Percentiles rank a stretch among this genome's conserved stretches.
Evolutionary conservation across 1,284 basidiomycete species (phyloP).

Genomic region (Fistulinella cinereoalba): DNA sequence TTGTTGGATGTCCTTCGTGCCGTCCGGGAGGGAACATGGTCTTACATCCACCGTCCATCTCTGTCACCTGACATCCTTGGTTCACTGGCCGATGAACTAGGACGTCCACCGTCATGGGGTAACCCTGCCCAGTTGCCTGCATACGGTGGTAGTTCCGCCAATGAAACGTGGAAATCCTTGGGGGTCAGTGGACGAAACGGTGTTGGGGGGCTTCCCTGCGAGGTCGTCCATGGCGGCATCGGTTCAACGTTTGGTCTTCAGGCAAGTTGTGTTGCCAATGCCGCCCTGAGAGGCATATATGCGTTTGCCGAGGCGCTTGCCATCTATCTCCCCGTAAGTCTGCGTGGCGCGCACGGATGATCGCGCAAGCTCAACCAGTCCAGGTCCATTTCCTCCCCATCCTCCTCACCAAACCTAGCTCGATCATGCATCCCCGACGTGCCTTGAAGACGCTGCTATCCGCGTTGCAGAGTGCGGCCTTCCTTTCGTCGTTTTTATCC

Average conservation of each 20-base stretch:
- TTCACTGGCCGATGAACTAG: conserved; percentile 51
- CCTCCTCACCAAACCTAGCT: conserved; percentile 54
- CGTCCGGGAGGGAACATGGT: conserved; percentile 54
- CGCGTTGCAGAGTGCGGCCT: conserved; percentile 61
- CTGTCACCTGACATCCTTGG: conserved; percentile 39
- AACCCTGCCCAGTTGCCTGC: conserved; percentile 57
- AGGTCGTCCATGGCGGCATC: conserved; percentile 61
- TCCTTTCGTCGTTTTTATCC: conserved; percentile 68
- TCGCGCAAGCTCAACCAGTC: background rate
- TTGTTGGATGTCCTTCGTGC: conserved; percentile 52
- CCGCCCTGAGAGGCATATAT: conserved; percentile 45
- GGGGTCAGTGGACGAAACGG: conserved; percentile 49
- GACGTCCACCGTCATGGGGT: conserved; percentile 60
- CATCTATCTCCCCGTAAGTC: conserved; percentile 66
- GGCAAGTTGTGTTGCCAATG: conserved; percentile 59
- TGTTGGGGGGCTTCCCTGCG: conserved; percentile 70
- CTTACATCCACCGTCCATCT: conserved; percentile 48
- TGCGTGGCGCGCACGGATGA: background rate
- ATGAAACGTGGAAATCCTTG: conserved; percentile 51
- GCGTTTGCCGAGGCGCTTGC: conserved; percentile 61
- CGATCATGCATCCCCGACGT: conserved; percentile 44
- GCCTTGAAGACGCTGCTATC: conserved; percentile 44
- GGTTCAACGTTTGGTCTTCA: conserved; percentile 45
- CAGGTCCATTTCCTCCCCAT: conserved; percentile 69
- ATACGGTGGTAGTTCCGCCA: conserved; percentile 52